Conservation (phyloP, 768 basidiomycete species). For the Psilocybe cyanescens region DNA sequence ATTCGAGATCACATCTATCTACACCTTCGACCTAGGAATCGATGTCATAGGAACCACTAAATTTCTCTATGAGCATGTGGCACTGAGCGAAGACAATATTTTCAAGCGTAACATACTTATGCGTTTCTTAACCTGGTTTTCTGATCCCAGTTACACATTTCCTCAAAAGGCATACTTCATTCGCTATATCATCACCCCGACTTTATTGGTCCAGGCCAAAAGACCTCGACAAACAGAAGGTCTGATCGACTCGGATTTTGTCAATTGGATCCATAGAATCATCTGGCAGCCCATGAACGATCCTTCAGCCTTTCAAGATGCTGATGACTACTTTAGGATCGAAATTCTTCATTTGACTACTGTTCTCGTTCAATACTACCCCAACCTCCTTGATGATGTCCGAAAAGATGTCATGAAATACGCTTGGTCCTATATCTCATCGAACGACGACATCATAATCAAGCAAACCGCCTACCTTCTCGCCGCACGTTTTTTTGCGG, state of each 20-base stretch:
- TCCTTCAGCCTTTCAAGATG: conserved; percentile 49
- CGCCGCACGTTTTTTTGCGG: conserved; percentile 89
- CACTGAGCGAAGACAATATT: conserved; percentile 65
- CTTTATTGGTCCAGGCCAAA: conserved; percentile 75
- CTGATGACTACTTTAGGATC: conserved; percentile 87
- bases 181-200: conserved; percentile 87
- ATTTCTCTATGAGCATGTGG: conserved; percentile 88
- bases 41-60: conserved; percentile 79
- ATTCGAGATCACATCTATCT: conserved; percentile 85
- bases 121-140: conserved; percentile 88
- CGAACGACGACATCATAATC: conserved; percentile 84
- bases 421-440: conserved; percentile 85
- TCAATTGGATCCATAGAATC: conserved; percentile 67
- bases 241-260: conserved; percentile 73
- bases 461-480: conserved; percentile 93
- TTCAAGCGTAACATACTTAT: conserved; percentile 84
- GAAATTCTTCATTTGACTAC: conserved; percentile 92
- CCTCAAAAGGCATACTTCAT: conserved; percentile 80
- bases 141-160: conserved; percentile 62
- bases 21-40: conserved; percentile 77
- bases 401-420: conserved; percentile 94
- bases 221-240: conserved; percentile 54
- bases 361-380: conserved; percentile 83
- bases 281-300: conserved; percentile 85
- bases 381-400: conserved; percentile 75